Base-by-base conservation (phyloP, 2,329 filamentous ascomycete genomes). In the Mycocentrospora acerina region DNA sequence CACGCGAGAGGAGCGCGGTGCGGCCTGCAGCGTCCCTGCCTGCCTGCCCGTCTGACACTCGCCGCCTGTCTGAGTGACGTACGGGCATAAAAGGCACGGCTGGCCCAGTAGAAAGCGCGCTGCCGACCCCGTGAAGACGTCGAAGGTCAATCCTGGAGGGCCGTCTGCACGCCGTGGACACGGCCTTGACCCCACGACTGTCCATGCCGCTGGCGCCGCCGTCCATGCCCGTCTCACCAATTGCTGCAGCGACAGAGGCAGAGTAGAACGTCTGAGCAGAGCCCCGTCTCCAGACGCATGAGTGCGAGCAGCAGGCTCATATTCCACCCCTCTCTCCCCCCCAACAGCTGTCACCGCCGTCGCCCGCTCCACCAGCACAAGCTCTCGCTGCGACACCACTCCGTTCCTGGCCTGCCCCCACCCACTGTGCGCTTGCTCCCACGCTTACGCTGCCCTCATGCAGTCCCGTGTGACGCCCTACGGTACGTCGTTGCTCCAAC, bases 381-480 rank as follows among this genome's bases (percentile, higher is more conserved):
- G 19, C 33, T 31, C 33, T 38, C 45, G 29, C 34, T 42, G 28
- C 44, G 44, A 47, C 43, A 31, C 30, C 45, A 45, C 46, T 46
- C 45, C 45, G 40, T 42, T 38, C 46, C 37, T 39, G 45, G 48
- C 46, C 49, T 53, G 46, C 59, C 59, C 59, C 61, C 57, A 62
- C 59, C 55, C 46, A 37, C 36, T 38, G 42, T 43, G 42, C 53
- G 40, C 56, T 46, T 39, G 46, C 53, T 57, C 59, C 60, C 62
- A 65, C 63, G 63, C 66, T 68, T 68, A 62, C 64, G 60, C 62
- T 67, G n/a, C 61, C 53, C 48, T 56, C 56, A 68, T 69, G 66
- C 67, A 68, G 63, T 66, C 65, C 57, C 61, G 60, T 48, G 65
- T 68, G 53, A 64, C 61, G 59, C 67, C 67, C 41, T 63, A 59